Evolutionary conservation across 2,329 filamentous ascomycete species (phyloP), one percentile per base, ranked within the genome.

Genomic region (Aspergillus cejpii): DNA sequence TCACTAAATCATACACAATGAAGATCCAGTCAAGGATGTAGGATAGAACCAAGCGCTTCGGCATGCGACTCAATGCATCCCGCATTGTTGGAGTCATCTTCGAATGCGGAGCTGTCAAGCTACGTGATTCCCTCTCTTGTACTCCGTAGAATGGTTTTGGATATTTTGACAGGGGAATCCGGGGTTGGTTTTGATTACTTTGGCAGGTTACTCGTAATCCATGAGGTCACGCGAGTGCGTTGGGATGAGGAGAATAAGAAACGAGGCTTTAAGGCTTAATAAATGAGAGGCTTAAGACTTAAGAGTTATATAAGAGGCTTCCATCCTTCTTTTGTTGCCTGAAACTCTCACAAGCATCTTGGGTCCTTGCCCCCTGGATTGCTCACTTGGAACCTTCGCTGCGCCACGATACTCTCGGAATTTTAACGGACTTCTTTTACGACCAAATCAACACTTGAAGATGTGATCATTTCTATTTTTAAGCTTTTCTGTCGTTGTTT

Each of bases 11-110:
- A 58, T 64, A 79, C 76, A 84, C 66, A 19, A 70, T 69, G 2
- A 86, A 72, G 37, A 84, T 60, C 86, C 86, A 91, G 69, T 91
- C 86, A 47, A 86, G 68, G 38, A 83, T 67, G 62, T 90, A 90
- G 3, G 84, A 85, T 7, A 79, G 58, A 33, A 83, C 61, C 31
- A 88, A 66, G 31, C 74, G 66, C 53, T 73, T 72, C 4, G 75
- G 75, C 43, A 68, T 51, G 42, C 39, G 33, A 23, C 11, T 26
- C 17, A 44, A 40, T 43, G 51, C 44, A 45, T 49, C 26, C 29
- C 28, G 34, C 41, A 50, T 20, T 6, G 11, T 23, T 26, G 24
- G 29, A 19, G 37, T 24, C 6, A 15, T 28, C 21, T 48, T 48
- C 21, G 17, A 43, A 28, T 34, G 11, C 11, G 15, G 10, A 34